phyloP scores from a whole-genome alignment of 2,329 filamentous ascomycete species.

The Diplodia scrobiculata region DNA sequence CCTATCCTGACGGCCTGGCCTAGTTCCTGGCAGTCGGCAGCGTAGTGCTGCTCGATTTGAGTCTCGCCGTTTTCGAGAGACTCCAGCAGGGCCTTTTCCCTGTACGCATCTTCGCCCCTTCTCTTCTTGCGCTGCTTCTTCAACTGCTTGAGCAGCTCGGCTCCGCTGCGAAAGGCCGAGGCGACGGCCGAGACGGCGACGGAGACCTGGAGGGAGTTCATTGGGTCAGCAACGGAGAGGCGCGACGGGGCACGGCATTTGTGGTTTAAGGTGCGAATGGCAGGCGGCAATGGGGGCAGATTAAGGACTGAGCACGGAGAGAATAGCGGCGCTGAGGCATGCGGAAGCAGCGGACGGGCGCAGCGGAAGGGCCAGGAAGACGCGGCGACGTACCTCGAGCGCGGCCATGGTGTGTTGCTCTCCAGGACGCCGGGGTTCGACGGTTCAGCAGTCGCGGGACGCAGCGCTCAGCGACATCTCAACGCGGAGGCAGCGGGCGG shows the following conservation, averaged over 20 bases:
- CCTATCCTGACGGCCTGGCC: conserved; percentile 44
- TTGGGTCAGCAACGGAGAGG: conserved; percentile 28
- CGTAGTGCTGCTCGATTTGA: conserved; percentile 41
- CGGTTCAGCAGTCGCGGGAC: neutral
- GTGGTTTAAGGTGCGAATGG: neutral
- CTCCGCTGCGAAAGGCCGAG: conserved; percentile 48
- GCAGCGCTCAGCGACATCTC: neutral
- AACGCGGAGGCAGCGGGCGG: neutral
- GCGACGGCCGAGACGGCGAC: conserved; percentile 49
- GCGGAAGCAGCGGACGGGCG: conserved; percentile 13
- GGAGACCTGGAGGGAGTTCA: conserved; percentile 39
- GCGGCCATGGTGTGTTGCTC: conserved; percentile 14
- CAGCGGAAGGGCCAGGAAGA: neutral
- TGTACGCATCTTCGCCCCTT: conserved; percentile 39
- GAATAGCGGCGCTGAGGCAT: conserved; percentile 10
- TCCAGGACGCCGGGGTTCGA: neutral
- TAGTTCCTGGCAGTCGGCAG: conserved; percentile 41
- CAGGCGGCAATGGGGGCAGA: neutral
- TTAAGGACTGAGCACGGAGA: conserved; percentile 20
- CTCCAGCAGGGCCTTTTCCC: conserved; percentile 45
- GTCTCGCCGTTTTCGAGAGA: conserved; percentile 45
- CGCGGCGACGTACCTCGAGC: conserved; percentile 20
- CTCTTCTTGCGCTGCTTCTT: conserved; percentile 39
- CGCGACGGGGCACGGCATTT: neutral
- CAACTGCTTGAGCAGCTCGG: conserved; percentile 44